These are phyloP conservation scores for Anethum foeniculum DNA, from an alignment of 140 eudicot genomes.

Conservation along the genomic window DNA sequence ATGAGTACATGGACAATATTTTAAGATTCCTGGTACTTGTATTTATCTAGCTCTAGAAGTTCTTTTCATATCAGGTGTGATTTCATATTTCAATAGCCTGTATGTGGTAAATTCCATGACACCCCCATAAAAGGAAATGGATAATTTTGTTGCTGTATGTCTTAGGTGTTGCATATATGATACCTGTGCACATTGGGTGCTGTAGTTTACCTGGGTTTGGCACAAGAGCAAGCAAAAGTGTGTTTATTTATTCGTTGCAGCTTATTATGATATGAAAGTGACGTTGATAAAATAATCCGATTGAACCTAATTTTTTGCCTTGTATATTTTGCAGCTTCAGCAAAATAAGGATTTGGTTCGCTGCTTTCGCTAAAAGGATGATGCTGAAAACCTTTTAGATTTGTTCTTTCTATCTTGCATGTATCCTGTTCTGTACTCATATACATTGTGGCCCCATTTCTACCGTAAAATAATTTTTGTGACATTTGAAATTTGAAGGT, in stretches of 20 bases:
- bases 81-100: not conserved
- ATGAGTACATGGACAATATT: not conserved
- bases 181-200: not conserved
- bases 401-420: constrained; percentile 1
- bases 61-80: not conserved
- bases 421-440: not conserved
- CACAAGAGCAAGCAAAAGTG: not conserved
- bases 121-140: not conserved
- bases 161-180: not conserved
- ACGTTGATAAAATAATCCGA: not conserved
- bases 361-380: not conserved
- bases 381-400: constrained; percentile 1
- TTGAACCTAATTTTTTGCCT: not conserved
- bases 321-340: not conserved
- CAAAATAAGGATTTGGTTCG: not conserved
- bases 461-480: not conserved
- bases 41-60: not conserved
- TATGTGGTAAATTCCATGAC: not conserved
- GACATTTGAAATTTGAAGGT: not conserved
- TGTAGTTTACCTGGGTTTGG: not conserved
- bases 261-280: not conserved
- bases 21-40: not conserved
- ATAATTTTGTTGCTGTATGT: not conserved
- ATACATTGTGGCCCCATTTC: not conserved
- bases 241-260: not conserved